Evolutionary conservation across 371 early-diverging fungal genomes (phyloP), one percentile per base, ranked within the genome.

Genomic region (Syncephalastrum racemosum): DNA sequence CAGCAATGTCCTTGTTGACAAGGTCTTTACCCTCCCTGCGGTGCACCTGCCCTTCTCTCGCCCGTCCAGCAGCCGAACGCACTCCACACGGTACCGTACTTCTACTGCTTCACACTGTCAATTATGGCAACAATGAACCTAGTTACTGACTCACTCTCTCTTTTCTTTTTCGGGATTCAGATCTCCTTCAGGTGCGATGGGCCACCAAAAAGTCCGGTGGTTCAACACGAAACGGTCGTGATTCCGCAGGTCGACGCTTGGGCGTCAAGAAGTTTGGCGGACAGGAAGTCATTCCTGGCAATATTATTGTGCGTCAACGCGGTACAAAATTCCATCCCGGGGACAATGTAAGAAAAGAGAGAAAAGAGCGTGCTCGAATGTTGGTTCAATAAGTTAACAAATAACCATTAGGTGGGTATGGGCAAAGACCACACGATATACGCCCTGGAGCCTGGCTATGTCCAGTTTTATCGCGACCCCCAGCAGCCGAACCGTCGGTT

Each of bases 171-270:
- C 10, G 7, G 14, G 0, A 52, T 36, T 15, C 25, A n/a, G 45
- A 50, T 31, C 36, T 31, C 36, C 36, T 31, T 31, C 93, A 94
- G 73, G 80, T 93, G 56, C 91, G 97, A 67, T 88, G 82, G 77
- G 98, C 98, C 41, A 85, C 94, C 25, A 96, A 98, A 68, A 93
- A 91, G 69, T 76, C 94, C 15, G 94, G 95, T 53, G 97, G 97
- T 63, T 90, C 93, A 15, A 87, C 94, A 46, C 87, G 86, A 64
- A 98, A 97, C 82, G 92, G 92, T 39, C 86, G 97, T 62, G 93
- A 95, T 66, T 94, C 97, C 14, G 88, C 93, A 46, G 96, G 97
- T 79, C 90, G 94, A 72, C 86, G 92, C 65, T 84, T 96, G 39
- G 97, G 98, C 16, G 86, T 96, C 58, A 98, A 98, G 78, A 87